A percentile compares a stretch with the other conserved stretches of the same genome.
phyloP scores from a whole-genome alignment of 78 protist species.

The Chrysochromulina tobinii region DNA sequence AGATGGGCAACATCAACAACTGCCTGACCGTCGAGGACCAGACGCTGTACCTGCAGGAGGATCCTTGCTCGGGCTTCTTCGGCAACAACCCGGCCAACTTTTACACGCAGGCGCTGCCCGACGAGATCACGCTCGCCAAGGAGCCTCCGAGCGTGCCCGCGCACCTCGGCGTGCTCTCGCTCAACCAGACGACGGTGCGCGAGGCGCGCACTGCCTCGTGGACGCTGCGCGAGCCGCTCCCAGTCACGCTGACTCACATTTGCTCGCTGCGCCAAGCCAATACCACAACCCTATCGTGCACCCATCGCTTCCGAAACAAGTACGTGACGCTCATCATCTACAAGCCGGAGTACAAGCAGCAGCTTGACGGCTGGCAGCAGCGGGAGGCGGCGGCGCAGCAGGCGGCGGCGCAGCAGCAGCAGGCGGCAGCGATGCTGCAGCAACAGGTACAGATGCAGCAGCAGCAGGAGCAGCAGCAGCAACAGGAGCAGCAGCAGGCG shows the following conservation, averaged over 20 bases:
- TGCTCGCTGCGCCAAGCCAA: background rate
- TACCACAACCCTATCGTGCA: background rate
- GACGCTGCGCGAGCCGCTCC: background rate
- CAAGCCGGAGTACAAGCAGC: background rate
- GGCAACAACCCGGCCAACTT: background rate
- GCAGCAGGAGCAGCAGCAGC: too few species aligned
- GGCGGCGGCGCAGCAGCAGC: too few species aligned
- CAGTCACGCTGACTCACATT: background rate
- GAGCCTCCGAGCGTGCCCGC: background rate
- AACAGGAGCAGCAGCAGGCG: too few species aligned
- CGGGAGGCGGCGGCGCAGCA: too few species aligned
- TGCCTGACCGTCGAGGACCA: slow-evolving; percentile 1
- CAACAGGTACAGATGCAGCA: too few species aligned
- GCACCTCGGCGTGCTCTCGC: background rate
- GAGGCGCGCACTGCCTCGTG: background rate
- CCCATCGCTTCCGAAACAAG: background rate
- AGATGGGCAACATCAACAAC: slow-evolving; percentile 31
- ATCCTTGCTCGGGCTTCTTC: background rate
- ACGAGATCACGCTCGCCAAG: slow-evolving; percentile 13
- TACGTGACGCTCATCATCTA: background rate
- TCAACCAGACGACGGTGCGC: background rate
- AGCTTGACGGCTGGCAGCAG: background rate
- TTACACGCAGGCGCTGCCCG: slow-evolving; percentile 12
- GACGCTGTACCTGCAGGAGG: background rate
- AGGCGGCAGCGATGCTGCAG: too few species aligned